Evolutionary conservation across 257 asterid genomes (phyloP).

Genomic region (Scutellaria baicalensis): DNA sequence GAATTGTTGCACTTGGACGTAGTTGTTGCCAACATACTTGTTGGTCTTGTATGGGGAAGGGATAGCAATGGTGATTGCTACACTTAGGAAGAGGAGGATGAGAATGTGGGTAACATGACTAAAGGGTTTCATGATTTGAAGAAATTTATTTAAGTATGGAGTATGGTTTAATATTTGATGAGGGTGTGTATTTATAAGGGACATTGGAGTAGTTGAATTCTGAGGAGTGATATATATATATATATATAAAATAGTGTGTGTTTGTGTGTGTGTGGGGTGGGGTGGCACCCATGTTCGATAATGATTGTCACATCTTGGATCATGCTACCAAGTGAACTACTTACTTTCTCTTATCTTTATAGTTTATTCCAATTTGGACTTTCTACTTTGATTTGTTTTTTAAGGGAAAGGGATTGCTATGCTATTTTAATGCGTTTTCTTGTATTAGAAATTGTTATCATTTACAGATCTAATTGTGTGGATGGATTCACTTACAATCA

Average conservation of each 20-base stretch:
- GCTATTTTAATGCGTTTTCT: too few relatives aligned
- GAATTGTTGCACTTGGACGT: conserved; percentile 22
- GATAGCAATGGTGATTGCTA: background rate
- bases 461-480: too few relatives aligned
- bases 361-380: too few relatives aligned
- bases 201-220: conserved; percentile 11
- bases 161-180: background rate
- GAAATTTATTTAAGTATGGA: background rate
- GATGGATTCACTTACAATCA: too few relatives aligned
- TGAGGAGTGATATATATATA: too few relatives aligned
- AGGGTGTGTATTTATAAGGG: background rate
- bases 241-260: background rate
- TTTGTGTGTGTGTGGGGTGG: background rate
- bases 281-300: conserved; percentile 55
- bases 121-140: background rate
- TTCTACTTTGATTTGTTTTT: too few relatives aligned
- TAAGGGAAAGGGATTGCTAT: too few relatives aligned
- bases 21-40: too few relatives aligned
- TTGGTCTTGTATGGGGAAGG: background rate
- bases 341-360: too few relatives aligned
- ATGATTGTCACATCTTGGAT: conserved; percentile 27
- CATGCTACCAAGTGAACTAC: too few relatives aligned
- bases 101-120: background rate
- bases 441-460: too few relatives aligned
- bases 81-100: background rate